Evolutionary conservation across 129 eudicot genomes (phyloP), one percentile per base, ranked within the genome.

Genomic region (Flaveria ramosissima): DNA sequence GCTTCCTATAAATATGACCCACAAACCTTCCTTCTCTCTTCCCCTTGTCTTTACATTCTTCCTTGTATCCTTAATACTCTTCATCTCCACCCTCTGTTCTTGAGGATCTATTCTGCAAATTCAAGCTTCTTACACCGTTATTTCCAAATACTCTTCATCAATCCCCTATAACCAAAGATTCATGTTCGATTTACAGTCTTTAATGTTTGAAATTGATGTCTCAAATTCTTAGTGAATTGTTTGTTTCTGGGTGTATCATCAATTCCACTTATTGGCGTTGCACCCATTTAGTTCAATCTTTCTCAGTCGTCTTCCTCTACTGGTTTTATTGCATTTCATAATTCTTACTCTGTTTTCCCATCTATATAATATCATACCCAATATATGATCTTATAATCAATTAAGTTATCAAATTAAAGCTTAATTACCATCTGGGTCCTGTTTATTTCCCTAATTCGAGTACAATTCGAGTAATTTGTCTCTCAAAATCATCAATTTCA

Each of bases 291-390:
- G 96, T 92, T 84, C 96, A 90, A 87, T 92, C 97, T 56, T 92
- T 92, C 87, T 92, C 97, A 36, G 97, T 92, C 74, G 98, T 92
- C 66, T 92, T 92, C 80, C 98, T 92, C 81, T 86, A 92, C 89
- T 92, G 98, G 98, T 87, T 92, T 52, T 92, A 90, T 73, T 84
- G 19, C 90, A 88, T 92, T 81, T 88, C 98, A 86, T 92, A 82
- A 80, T 83, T 73, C 7, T 15, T 30, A 1, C 72, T 43, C 46
- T 41, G 32, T 51, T 57, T 53, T 24, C 16, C 43, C 36, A 53
- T 26, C 46, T 53, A 62, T 14, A 70, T 45, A 69, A 24, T 76
- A 39, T 50, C 47, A 45, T 45, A 45, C 3, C 14, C 12, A 45
- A 9, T 46, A 76, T 72, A 32, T 48, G 17, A 41, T 65, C 63